Conservation (phyloP, 2,329 filamentous ascomycete species). For the Apiospora phragmitis region DNA sequence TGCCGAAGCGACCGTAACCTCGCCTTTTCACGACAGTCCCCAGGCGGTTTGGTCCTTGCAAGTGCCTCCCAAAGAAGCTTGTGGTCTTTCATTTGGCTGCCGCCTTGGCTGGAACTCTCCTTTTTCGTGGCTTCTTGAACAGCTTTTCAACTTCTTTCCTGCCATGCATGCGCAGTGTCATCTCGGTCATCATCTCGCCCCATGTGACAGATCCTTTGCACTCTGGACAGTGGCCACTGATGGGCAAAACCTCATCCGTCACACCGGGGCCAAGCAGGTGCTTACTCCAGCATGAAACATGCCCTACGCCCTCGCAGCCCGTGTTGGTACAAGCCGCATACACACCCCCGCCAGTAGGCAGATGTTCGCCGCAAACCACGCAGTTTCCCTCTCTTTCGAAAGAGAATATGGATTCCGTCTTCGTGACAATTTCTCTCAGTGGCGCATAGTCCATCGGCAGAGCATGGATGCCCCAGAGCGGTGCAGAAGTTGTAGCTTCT, state of each 20-base stretch:
- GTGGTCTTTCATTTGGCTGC: background rate
- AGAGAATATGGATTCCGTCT: slow-evolving; percentile 52
- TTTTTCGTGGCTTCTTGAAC: slow-evolving; percentile 52
- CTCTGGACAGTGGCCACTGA: slow-evolving; percentile 67
- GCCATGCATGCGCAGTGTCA: slow-evolving; percentile 73
- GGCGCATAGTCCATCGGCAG: slow-evolving; percentile 57
- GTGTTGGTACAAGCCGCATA: slow-evolving; percentile 57
- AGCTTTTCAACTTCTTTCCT: slow-evolving; percentile 69
- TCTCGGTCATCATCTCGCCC: slow-evolving; percentile 78
- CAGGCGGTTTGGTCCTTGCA: background rate
- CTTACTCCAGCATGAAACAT: slow-evolving; percentile 60
- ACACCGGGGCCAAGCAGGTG: slow-evolving; percentile 45
- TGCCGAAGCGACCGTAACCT: background rate
- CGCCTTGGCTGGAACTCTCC: slow-evolving; percentile 20
- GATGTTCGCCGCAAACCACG: slow-evolving; percentile 48
- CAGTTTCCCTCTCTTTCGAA: slow-evolving; percentile 60
- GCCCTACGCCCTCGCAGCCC: slow-evolving; percentile 57
- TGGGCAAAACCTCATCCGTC: slow-evolving; percentile 59
- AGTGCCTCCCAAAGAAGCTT: background rate
- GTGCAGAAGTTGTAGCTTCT: slow-evolving; percentile 11
- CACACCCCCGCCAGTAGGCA: slow-evolving; percentile 51
- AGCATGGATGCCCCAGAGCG: slow-evolving; percentile 50
- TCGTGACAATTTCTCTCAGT: slow-evolving; percentile 55
- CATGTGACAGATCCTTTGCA: slow-evolving; percentile 67
- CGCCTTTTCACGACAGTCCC: background rate